These are phyloP conservation scores for Diddensiella santjacobensis DNA, from an alignment of 805 yeast genomes.

Conservation along the genomic window DNA sequence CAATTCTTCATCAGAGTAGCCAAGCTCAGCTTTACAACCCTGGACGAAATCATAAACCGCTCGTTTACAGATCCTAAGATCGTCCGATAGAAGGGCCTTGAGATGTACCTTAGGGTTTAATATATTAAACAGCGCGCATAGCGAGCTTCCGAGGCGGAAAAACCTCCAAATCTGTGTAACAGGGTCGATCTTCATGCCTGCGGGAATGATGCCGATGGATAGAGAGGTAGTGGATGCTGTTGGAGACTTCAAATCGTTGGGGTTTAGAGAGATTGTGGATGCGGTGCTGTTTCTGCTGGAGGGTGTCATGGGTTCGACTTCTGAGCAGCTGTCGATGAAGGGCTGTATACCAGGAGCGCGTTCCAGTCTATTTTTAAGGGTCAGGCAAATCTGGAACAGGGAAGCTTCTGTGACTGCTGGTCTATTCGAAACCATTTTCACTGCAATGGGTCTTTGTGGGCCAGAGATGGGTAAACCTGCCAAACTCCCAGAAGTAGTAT, in stretches of 20 bases:
- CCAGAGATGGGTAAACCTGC: not conserved
- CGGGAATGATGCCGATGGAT: constrained; percentile 15
- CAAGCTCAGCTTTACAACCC: constrained; percentile 75
- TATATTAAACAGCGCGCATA: constrained; percentile 78
- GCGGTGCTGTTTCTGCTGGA: constrained; percentile 1
- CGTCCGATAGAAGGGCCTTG: constrained; percentile 65
- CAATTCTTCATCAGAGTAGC: constrained; percentile 72
- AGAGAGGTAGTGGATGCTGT: constrained; percentile 6
- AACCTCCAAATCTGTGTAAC: constrained; percentile 86
- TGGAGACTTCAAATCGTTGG: constrained; percentile 13
- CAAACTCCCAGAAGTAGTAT: not conserved
- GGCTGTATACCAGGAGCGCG: constrained; percentile 23
- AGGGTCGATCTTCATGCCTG: constrained; percentile 58
- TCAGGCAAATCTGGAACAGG: constrained; percentile 26
- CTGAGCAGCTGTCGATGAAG: constrained; percentile 17
- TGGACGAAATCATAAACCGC: constrained; percentile 84
- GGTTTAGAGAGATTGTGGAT: constrained; percentile 1
- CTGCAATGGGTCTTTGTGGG: not conserved
- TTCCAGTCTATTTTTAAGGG: constrained; percentile 23
- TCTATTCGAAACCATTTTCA: constrained; percentile 13
- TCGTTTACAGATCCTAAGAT: constrained; percentile 78
- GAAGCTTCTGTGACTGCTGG: constrained; percentile 24
- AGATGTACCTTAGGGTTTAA: constrained; percentile 47
- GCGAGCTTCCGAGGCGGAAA: constrained; percentile 88
- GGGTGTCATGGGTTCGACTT: constrained; percentile 3